Base-by-base conservation (phyloP, 2,329 filamentous ascomycete species). In the Cryphonectria radicalis region DNA sequence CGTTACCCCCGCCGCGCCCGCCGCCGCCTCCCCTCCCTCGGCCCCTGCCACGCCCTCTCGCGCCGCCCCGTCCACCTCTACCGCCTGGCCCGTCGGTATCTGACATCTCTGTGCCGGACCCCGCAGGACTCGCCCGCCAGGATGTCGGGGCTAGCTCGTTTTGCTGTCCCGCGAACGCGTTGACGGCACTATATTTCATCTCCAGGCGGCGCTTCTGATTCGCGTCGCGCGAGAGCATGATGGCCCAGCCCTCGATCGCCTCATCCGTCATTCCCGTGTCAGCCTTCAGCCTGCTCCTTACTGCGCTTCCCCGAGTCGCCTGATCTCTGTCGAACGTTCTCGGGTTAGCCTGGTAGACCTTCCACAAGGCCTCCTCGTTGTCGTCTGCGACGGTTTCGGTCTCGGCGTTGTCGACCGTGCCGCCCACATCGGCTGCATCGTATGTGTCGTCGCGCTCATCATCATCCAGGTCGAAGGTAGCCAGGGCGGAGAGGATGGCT, bases 391-490 rank as follows among this genome's bases (percentile, higher is more conserved):
- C 76, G 57, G 79, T 77, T 42, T 69, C 68, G 14, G 70, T 75
- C 7, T 70, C 87, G 7, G 88, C 84, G 25, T 87, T 85, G 76
- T 97, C 94, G 3, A 98, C 90, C 0, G 93, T 93, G 32, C 95
- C 95, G 50, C 96, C 96, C 2, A 98, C 94, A 77, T 98, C 96
- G 66, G 90, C 93, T 1, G 91, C 90, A 77, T 99, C 96, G 78
- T 99, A 99, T 0, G 95, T 98, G 79, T 99, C 96, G 80, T 99
- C 96, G 50, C 94, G 89, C 82, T 99, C 96, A 79, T 99, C 96
- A 75, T 98, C 96, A 76, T 98, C 95, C 0, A 91, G 92, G 81
- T 98, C 95, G 75, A 98, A 98, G 0, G 92, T 88, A 22, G 94
- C 93, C 2, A 98, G 88, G 0, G 95, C 95, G 3, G 95, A 93